Evolutionary conservation across 2,329 filamentous ascomycete genomes (phyloP), one percentile per base, ranked within the genome.

Genomic region (Ceratocystis albifundus): DNA sequence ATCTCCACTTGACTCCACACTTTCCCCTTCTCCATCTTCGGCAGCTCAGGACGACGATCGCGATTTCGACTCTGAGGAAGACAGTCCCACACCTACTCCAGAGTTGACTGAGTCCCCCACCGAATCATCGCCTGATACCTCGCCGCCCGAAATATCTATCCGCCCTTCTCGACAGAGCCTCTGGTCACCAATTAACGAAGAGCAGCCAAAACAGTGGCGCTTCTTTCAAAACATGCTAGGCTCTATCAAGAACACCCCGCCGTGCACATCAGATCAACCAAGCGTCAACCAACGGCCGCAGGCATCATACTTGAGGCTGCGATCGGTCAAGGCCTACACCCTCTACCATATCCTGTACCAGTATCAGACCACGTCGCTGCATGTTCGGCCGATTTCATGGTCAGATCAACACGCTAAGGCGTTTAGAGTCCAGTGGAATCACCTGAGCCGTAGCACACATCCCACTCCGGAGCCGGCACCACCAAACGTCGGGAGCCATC

Each of bases 331-430:
- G 25, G 28, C 62, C 17, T 67, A 36, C 30, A 65, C 53, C 44
- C 61, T 67, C 25, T 67, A 67, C 44, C 66, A 67, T 28, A 32
- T 67, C 15, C 45, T 67, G 10, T 46, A 67, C 45, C 41, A 65
- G 20, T 67, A 67, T 36, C 66, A 67, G 46, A 67, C 66, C 15
- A 61, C 30, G 10, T 76, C 78, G 0, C 79, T 85, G 22, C 83
- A 79, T 67, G 73, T 81, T 61, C 76, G 78, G 30, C 82, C 82
- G 1, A 78, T 83, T 59, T 79, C 77, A 71, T 85, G 82, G 82
- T 83, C 79, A 17, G 81, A 84, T 65, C 66, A 75, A 0, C 82
- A 85, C 68, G 70, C 76, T 8, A 71, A 74, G 55, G 73, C 83
- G 1, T 79, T 84, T 4, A 77, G 76, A 28, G 79, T 76, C 17